Evolutionary conservation across 768 basidiomycete genomes (phyloP), one percentile per base, ranked within the genome.

Genomic region (Botryobasidium botryosum): DNA sequence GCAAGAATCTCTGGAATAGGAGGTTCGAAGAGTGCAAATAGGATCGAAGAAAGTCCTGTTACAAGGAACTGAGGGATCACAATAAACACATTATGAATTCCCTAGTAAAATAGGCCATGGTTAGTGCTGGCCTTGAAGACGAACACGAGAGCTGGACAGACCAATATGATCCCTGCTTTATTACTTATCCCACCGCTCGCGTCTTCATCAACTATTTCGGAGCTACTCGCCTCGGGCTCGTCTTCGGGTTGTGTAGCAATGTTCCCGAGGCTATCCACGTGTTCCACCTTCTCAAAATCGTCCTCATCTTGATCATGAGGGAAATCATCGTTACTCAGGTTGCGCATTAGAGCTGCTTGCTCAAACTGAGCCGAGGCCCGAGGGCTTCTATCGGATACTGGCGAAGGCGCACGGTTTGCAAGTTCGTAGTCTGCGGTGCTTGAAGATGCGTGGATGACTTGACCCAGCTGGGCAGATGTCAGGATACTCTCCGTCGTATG

Each of bases 61-160:
- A 91, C 80, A 32, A 97, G 68, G 61, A 96, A 91, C 56, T 97
- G 92, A 0, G 92, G 92, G 5, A 94, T 64, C 47, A 96, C 92
- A 50, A 97, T 67, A 60, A 83, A 92, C 47, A 94, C 72, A 55
- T 94, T 96, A 61, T 96, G 90, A 43, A 96, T 92, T 32, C 92
- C 90, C 85, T 88, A 49, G 23, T n/a, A n/a, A n/a, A n/a, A n/a
- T n/a, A n/a, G n/a, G n/a, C n/a, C n/a, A n/a, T n/a, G n/a, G n/a
- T n/a, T n/a, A n/a, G n/a, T n/a, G n/a, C n/a, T n/a, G n/a, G n/a
- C n/a, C n/a, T n/a, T n/a, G n/a, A 40, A 5, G 38, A 37, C 33
- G 20, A 31, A 36, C 15, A 24, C 17, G 42, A 27, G 35, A 39
- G 39, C 29, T 37, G 24, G 15, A 68, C 77, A 48, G 51, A 86